These are phyloP conservation scores for Saturnispora dispora DNA, from an alignment of 805 yeast genomes.

Conservation along the genomic window DNA sequence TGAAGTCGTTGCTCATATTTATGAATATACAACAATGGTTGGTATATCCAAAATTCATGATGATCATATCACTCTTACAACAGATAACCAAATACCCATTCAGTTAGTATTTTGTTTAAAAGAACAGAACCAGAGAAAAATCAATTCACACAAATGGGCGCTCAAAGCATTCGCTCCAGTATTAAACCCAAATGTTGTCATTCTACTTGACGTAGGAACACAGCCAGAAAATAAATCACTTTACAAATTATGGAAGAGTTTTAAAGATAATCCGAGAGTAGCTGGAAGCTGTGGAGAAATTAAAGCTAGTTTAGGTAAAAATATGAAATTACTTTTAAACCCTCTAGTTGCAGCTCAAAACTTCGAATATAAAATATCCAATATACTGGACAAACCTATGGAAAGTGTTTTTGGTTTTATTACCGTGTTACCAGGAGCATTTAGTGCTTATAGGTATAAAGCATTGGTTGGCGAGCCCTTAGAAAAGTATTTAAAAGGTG, in stretches of 20 bases:
- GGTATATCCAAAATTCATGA: conserved; percentile 60
- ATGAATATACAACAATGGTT: conserved; percentile 88
- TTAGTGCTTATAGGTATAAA: conserved; percentile 82
- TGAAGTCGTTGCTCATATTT: conserved; percentile 76
- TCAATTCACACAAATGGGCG: conserved; percentile 96
- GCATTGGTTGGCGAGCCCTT: conserved; percentile 83
- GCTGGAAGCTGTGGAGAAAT: conserved; percentile 99
- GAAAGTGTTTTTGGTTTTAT: conserved; percentile 93
- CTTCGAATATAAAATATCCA: conserved; percentile 93
- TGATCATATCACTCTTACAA: conserved; percentile 55
- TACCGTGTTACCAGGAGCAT: conserved; percentile 93
- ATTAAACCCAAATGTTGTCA: conserved; percentile 72
- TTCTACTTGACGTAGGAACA: conserved; percentile 90
- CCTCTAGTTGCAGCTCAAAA: conserved; percentile 95
- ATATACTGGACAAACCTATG: conserved; percentile 90
- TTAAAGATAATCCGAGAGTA: conserved; percentile 56
- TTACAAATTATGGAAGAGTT: conserved; percentile 84
- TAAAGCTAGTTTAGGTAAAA: conserved; percentile 67
- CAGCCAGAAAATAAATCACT: conserved; percentile 79
- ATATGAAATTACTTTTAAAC: conserved; percentile 44
- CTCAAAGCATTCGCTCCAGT: conserved; percentile 85
- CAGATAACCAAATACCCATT: conserved; percentile 65
- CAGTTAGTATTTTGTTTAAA: conserved; percentile 85
- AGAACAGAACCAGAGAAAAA: conserved; percentile 81
- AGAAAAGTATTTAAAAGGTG: conserved; percentile 88